These are phyloP conservation scores for Boletus tomentosulus DNA, from an alignment of 768 basidiomycete genomes.

Conservation along the genomic window DNA sequence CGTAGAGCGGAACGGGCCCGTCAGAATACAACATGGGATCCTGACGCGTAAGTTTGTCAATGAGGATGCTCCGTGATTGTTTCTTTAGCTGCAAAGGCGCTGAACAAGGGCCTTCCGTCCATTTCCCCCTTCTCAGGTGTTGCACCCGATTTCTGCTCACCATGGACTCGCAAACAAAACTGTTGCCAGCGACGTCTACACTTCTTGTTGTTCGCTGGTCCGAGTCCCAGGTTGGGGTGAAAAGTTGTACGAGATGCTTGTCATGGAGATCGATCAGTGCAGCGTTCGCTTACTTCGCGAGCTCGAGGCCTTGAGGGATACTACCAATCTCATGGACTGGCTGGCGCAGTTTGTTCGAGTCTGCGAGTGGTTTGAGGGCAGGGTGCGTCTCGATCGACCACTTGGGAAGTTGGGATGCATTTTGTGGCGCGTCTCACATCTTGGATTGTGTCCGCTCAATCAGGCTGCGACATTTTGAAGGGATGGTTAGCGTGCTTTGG, in stretches of 20 bases:
- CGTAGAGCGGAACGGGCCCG: slow-evolving; percentile 32
- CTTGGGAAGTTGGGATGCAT: no score
- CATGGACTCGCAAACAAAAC: slow-evolving; percentile 26
- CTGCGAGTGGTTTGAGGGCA: slow-evolving; percentile 61
- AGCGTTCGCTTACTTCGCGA: slow-evolving; percentile 37
- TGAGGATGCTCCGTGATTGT: neutral
- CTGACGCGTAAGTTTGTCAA: slow-evolving; percentile 31
- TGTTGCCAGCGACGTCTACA: slow-evolving; percentile 49
- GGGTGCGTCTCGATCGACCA: slow-evolving; percentile 18
- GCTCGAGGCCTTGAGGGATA: slow-evolving; percentile 28
- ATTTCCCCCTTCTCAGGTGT: slow-evolving; percentile 30
- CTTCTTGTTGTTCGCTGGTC: slow-evolving; percentile 54
- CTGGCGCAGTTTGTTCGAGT: slow-evolving; percentile 49
- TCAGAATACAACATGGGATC: slow-evolving; percentile 40
- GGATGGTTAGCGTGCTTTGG: no score
- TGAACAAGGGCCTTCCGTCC: slow-evolving; percentile 6
- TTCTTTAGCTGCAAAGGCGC: slow-evolving; percentile 5
- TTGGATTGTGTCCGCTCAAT: no score
- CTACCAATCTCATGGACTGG: slow-evolving; percentile 45
- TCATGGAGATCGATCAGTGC: slow-evolving; percentile 57
- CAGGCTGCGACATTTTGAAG: no score
- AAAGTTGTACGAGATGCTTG: slow-evolving; percentile 53
- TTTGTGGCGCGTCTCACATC: no score
- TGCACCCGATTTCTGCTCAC: slow-evolving; percentile 43
- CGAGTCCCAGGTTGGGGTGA: slow-evolving; percentile 54